Evolutionary conservation across 1,284 basidiomycete genomes (phyloP).

Genomic region (Chalciporus sp.): DNA sequence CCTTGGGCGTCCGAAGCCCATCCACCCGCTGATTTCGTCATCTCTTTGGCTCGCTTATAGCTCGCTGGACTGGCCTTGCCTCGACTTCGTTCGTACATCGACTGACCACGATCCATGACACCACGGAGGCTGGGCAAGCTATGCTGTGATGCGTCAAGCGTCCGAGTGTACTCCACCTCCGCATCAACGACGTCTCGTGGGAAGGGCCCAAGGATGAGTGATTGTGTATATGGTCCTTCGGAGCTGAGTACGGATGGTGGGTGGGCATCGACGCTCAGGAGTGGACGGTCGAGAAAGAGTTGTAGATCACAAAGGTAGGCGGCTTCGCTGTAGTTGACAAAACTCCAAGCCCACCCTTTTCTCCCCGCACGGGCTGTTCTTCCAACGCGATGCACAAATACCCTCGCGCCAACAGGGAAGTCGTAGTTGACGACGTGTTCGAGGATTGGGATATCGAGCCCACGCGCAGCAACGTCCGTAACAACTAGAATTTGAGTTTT

Average conservation of each 20-base stretch:
- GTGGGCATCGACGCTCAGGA: conserved; percentile 50
- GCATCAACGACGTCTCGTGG: conserved; percentile 81
- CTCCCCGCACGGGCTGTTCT: conserved; percentile 95
- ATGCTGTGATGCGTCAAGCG: conserved; percentile 68
- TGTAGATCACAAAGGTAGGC: conserved; percentile 94
- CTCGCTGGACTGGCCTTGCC: conserved; percentile 87
- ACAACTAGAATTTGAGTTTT: conserved; percentile 88
- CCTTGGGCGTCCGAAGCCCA: conserved; percentile 71
- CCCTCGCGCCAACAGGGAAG: conserved; percentile 90
- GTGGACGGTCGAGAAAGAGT: conserved; percentile 87
- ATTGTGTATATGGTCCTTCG: conserved; percentile 66
- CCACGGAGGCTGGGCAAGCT: conserved; percentile 75
- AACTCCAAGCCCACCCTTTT: conserved; percentile 95
- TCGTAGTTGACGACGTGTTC: conserved; percentile 99
- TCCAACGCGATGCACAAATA: conserved; percentile 97
- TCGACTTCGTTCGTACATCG: conserved; percentile 93
- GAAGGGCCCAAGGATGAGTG: conserved; percentile 82
- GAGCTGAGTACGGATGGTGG: conserved; percentile 38
- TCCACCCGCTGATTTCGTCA: conserved; percentile 69
- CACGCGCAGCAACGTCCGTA: conserved; percentile 97
- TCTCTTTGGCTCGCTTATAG: conserved; percentile 88
- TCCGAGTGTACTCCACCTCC: conserved; percentile 81
- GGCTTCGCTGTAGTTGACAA: conserved; percentile 84
- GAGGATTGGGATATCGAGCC: conserved; percentile 93
- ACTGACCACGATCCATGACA: conserved; percentile 89